Evolutionary conservation across 1,284 basidiomycete genomes (phyloP).

Genomic region (Lentinula novae-zelandiae): DNA sequence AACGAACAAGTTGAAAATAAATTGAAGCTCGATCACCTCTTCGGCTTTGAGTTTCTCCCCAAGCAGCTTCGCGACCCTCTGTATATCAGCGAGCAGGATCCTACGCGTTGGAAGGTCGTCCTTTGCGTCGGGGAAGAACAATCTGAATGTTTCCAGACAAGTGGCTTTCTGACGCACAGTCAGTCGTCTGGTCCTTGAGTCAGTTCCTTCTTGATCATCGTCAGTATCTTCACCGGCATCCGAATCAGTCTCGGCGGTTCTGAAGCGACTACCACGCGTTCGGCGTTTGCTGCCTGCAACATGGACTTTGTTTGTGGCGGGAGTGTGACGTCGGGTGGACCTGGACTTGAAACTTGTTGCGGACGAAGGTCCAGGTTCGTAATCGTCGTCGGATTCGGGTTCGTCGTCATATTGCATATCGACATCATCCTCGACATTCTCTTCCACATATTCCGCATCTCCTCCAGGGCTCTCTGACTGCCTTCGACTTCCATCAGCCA

Average conservation of each 20-base stretch:
- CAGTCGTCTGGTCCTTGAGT: conserved; percentile 23
- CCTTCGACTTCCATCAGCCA: conserved; percentile 17
- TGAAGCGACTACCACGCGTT: conserved; percentile 17
- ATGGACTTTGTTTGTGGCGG: conserved; percentile 19
- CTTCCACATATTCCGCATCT: conserved; percentile 18
- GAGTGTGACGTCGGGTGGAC: conserved; percentile 20
- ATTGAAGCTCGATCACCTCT: conserved; percentile 43
- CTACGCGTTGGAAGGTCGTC: conserved; percentile 43
- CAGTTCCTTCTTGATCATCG: conserved; percentile 2
- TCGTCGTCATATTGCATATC: conserved; percentile 12
- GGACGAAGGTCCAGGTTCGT: conserved; percentile 29
- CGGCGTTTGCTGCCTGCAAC: conserved; percentile 13
- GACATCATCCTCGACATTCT: conserved; percentile 29
- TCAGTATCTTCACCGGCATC: conserved; percentile 12
- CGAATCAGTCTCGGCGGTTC: conserved; percentile 4
- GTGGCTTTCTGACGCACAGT: conserved; percentile 50
- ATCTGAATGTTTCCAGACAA: conserved; percentile 54
- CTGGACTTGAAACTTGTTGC: background rate
- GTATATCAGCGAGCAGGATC: conserved; percentile 63
- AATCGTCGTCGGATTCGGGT: conserved; percentile 19
- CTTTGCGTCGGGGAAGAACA: conserved; percentile 62
- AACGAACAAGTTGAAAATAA: background rate
- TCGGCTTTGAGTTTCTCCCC: conserved; percentile 69
- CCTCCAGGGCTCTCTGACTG: conserved; percentile 5
- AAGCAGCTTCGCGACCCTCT: conserved; percentile 49